phyloP scores from a whole-genome alignment of 2,329 filamentous ascomycete species.

The Chaetoscypha palmicola region DNA sequence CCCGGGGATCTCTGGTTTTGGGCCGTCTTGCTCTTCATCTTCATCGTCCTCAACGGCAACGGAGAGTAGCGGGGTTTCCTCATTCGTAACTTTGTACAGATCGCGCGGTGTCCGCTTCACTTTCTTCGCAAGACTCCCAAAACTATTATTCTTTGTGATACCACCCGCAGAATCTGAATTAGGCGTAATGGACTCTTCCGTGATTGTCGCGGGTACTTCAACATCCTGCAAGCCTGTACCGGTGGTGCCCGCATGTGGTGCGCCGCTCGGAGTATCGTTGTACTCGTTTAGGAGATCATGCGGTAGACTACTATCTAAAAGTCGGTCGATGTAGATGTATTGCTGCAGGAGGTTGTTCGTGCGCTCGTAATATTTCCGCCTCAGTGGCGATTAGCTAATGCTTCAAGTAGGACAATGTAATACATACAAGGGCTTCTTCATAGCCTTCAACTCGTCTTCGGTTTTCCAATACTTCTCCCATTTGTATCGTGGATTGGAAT shows the following conservation, averaged over 20 bases:
- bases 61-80: conserved; percentile 58
- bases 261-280: conserved; percentile 39
- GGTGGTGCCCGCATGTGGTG: conserved; percentile 9
- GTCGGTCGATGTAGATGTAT: conserved; percentile 85
- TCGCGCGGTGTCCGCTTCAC: conserved; percentile 78
- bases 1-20: conserved; percentile 56
- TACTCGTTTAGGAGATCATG: conserved; percentile 91
- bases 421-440: conserved; percentile 63
- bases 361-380: conserved; percentile 78
- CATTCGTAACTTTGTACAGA: conserved; percentile 64
- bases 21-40: conserved; percentile 38
- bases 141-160: conserved; percentile 26
- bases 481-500: conserved; percentile 70
- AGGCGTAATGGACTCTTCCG: conserved; percentile 53
- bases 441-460: conserved; percentile 62
- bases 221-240: conserved; percentile 42
- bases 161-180: conserved; percentile 12
- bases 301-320: conserved; percentile 87
- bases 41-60: conserved; percentile 33
- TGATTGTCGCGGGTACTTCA: conserved; percentile 66
- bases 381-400: conserved; percentile 29
- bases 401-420: not conserved
- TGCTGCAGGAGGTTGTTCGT: conserved; percentile 85
- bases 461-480: conserved; percentile 86
- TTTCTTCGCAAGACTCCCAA: conserved; percentile 38